Percentiles rank a stretch among this genome's conserved stretches.
phyloP scores from a whole-genome alignment of 1,284 basidiomycete species.

The Schizophyllum commune region DNA sequence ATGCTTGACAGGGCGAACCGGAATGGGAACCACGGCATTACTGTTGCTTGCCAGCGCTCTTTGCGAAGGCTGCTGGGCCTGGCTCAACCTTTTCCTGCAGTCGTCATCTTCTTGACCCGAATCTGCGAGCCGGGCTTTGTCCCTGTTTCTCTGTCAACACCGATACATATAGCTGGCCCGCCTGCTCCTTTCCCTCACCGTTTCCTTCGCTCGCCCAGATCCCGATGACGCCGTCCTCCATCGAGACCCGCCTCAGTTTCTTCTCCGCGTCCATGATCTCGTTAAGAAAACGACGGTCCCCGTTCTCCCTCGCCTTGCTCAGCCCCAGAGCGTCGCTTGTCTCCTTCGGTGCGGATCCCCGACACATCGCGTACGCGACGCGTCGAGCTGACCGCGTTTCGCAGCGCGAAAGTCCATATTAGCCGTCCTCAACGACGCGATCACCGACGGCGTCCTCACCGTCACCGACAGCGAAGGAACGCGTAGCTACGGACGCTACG shows the following conservation, averaged over 20 bases:
- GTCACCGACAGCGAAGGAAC: slow-evolving; percentile 53
- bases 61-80: neutral
- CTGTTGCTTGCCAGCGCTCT: neutral
- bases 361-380: neutral
- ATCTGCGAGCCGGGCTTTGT: neutral
- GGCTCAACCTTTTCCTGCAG: neutral
- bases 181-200: neutral
- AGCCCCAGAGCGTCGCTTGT: neutral
- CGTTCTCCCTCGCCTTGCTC: neutral
- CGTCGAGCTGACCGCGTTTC: neutral
- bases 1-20: neutral
- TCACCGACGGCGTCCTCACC: slow-evolving; percentile 52
- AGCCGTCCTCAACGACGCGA: slow-evolving; percentile 48
- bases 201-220: neutral
- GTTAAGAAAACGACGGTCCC: neutral
- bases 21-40: neutral
- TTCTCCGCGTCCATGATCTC: neutral
- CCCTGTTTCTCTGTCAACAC: neutral
- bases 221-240: neutral
- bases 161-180: neutral
- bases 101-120: neutral
- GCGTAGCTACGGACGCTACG: slow-evolving; percentile 47
- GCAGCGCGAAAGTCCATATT: slow-evolving; percentile 59
- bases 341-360: neutral
- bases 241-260: neutral